Evolutionary conservation across 1,284 basidiomycete genomes (phyloP).

Genomic region (Pterulicium gracile): DNA sequence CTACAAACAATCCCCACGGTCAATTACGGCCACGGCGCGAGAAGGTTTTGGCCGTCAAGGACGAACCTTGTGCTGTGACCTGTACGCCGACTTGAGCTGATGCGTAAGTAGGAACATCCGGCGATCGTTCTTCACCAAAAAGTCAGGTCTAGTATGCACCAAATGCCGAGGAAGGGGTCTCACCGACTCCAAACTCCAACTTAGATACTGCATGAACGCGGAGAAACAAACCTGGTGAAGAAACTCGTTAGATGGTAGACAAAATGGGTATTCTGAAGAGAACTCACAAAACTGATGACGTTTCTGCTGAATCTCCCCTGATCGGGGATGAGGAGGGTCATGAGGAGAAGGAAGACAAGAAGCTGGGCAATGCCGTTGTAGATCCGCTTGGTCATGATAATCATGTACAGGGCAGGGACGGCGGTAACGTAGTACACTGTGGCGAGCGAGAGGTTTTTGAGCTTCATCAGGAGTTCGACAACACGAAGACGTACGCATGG

Average conservation of each 20-base stretch:
- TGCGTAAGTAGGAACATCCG: conserved; percentile 38
- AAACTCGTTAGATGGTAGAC: neutral
- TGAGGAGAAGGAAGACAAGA: conserved; percentile 13
- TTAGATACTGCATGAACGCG: conserved; percentile 22
- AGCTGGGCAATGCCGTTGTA: conserved; percentile 16
- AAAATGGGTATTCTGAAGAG: neutral
- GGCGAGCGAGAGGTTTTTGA: neutral
- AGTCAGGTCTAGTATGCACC: conserved; percentile 3
- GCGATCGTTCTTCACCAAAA: conserved; percentile 22
- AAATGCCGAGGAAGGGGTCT: conserved; percentile 3
- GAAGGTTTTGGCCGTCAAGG: neutral
- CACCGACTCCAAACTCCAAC: conserved; percentile 22
- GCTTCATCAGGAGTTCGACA: neutral
- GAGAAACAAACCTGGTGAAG: conserved; percentile 12
- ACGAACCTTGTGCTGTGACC: conserved; percentile 29
- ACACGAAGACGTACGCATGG: conserved; percentile 13
- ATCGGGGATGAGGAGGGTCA: conserved; percentile 15
- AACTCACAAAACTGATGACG: conserved; percentile 16
- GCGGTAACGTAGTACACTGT: conserved; percentile 15
- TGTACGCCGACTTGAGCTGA: conserved; percentile 35
- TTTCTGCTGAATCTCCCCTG: conserved; percentile 18
- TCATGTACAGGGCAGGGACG: conserved; percentile 16
- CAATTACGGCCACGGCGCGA: neutral
- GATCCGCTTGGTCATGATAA: conserved; percentile 15
- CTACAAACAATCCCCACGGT: neutral